Evolutionary conservation across 768 basidiomycete genomes (phyloP).

Genomic region (Vararia minispora): DNA sequence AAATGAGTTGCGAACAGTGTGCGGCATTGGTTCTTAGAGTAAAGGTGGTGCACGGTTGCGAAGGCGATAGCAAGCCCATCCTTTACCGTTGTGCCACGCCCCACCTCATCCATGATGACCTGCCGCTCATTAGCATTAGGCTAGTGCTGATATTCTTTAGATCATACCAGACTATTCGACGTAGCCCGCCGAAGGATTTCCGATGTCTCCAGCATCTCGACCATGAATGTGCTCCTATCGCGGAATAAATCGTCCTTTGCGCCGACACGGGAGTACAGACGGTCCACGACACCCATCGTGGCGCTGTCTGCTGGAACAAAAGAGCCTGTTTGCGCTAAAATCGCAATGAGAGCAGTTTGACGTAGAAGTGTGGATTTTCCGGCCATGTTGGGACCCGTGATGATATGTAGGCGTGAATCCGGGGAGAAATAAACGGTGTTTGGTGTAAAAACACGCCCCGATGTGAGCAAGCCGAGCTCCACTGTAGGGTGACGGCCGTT

Average conservation of each 20-base stretch:
- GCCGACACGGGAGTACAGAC: conserved; percentile 87
- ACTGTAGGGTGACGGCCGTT: conserved; percentile 91
- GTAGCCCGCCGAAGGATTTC: conserved; percentile 85
- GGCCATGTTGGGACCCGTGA: conserved; percentile 95
- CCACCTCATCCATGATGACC: conserved; percentile 99
- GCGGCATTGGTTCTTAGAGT: conserved; percentile 59
- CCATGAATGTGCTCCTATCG: conserved; percentile 95
- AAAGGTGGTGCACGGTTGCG: conserved; percentile 76
- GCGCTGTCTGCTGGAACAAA: conserved; percentile 88
- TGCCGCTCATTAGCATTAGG: conserved; percentile 19
- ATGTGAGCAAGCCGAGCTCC: conserved; percentile 69
- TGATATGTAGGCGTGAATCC: conserved; percentile 58
- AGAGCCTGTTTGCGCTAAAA: conserved; percentile 87
- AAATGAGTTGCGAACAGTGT: conserved; percentile 99
- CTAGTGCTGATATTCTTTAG: background rate
- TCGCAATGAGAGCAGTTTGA: conserved; percentile 80
- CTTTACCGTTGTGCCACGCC: conserved; percentile 84
- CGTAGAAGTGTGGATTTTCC: conserved; percentile 91
- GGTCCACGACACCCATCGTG: conserved; percentile 77
- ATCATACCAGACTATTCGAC: conserved; percentile 65
- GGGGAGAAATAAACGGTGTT: conserved; percentile 63
- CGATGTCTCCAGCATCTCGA: conserved; percentile 94
- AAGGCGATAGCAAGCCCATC: conserved; percentile 94
- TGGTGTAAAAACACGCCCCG: conserved; percentile 72
- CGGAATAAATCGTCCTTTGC: conserved; percentile 92